phyloP scores from a whole-genome alignment of 768 basidiomycete genomes.

The Filobasidium floriforme region DNA sequence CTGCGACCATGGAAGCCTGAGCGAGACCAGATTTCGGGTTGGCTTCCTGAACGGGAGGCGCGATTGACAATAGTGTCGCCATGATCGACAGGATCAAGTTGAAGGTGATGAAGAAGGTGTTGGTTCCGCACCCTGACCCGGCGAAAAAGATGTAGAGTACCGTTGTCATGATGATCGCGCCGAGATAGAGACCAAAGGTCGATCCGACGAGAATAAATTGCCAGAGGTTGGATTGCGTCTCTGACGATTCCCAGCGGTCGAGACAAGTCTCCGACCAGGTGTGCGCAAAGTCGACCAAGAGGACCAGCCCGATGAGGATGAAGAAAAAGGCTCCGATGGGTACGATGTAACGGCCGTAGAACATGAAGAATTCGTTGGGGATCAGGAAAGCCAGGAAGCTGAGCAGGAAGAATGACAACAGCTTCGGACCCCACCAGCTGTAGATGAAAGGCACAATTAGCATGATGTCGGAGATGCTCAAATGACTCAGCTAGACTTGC shows the following conservation, averaged over 20 bases:
- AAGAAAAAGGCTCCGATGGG: constrained; percentile 88
- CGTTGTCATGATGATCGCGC: constrained; percentile 74
- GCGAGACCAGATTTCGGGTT: constrained; percentile 93
- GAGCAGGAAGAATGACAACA: constrained; percentile 77
- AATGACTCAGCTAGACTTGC: constrained; percentile 49
- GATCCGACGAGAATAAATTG: constrained; percentile 92
- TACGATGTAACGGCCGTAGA: constrained; percentile 86
- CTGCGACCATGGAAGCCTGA: constrained; percentile 93
- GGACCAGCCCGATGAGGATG: constrained; percentile 91
- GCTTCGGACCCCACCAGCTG: constrained; percentile 99
- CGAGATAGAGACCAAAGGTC: constrained; percentile 78
- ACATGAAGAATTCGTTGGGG: constrained; percentile 95
- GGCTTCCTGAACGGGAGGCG: constrained; percentile 77
- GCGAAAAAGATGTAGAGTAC: constrained; percentile 89
- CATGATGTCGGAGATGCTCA: constrained; percentile 1
- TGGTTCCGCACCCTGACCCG: constrained; percentile 73
- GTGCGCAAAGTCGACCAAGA: constrained; percentile 97
- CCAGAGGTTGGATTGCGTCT: constrained; percentile 72
- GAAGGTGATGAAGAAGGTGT: constrained; percentile 94
- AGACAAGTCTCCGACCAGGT: constrained; percentile 96
- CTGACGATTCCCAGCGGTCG: constrained; percentile 82
- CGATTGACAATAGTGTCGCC: constrained; percentile 72
- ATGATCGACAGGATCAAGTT: constrained; percentile 75
- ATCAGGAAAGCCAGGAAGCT: constrained; percentile 81
- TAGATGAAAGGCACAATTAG: not conserved